Percentiles rank a stretch among this genome's conserved stretches.
These are phyloP conservation scores for Suhomyces prunicola DNA, from an alignment of 805 yeast species.

Conservation along the genomic window DNA sequence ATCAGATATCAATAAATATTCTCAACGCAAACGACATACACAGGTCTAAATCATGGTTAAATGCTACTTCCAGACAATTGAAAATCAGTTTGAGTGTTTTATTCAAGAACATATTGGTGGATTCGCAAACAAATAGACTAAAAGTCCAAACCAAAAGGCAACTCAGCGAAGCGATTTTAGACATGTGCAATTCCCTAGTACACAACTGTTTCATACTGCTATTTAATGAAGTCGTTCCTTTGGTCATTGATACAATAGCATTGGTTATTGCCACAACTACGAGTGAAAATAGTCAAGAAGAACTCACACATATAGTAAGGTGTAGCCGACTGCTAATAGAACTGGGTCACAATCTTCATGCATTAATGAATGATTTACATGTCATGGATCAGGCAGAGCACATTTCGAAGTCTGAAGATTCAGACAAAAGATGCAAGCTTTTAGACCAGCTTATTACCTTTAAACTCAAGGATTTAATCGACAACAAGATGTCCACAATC, in stretches of 20 bases:
- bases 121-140: constrained; percentile 12
- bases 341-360: neutral
- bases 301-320: neutral
- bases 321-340: neutral
- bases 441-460: constrained; percentile 8
- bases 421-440: constrained; percentile 7
- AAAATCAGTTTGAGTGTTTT: constrained; percentile 31
- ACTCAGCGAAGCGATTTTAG: constrained; percentile 19
- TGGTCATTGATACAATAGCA: constrained; percentile 28
- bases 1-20: neutral
- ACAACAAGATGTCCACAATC: constrained; percentile 21
- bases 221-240: constrained; percentile 27
- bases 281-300: constrained; percentile 3
- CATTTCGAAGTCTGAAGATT: neutral
- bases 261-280: constrained; percentile 12
- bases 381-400: neutral
- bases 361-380: neutral
- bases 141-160: constrained; percentile 23
- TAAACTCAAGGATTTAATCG: constrained; percentile 27
- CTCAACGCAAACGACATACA: neutral
- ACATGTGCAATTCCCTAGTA: constrained; percentile 20
- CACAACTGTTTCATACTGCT: constrained; percentile 30
- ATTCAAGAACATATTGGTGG: constrained; percentile 27
- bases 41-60: constrained; percentile 32
- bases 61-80: constrained; percentile 37